Base-by-base conservation (phyloP, 2,329 filamentous ascomycete genomes). In the Fusarium coicis region DNA sequence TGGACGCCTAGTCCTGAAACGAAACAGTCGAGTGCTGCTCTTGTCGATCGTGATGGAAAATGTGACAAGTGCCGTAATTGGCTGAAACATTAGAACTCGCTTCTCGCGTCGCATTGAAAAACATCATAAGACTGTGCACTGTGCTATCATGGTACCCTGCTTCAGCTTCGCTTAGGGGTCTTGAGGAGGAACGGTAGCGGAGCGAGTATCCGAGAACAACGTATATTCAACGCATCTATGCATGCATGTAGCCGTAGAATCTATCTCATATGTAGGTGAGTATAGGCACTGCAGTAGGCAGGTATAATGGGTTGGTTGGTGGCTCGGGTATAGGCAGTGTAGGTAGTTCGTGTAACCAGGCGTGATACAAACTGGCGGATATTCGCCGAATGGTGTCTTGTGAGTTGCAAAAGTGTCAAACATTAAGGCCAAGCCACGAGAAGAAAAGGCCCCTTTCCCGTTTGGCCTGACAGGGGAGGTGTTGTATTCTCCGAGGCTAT, bases 41-140 rank as follows among this genome's bases (percentile, higher is more conserved):
- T 52, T 75, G 73, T 70, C 70, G 70, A 75, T 75, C 73, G 63
- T 66, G 66, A 75, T 71, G 61, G 61, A 72, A 58, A 50, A 60
- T 36, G n/a, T 57, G 43, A 40, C 49, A 74, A 73, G 59, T 74
- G 68, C 72, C 71, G 71, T 74, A 72, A 74, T 74, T 74, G 72
- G 72, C 44, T 67, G 52, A 30, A 44, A 46, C 49, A 16, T 40
- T 54, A 44, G 36, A 57, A 32, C 36, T 69, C 50, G 65, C 47
- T 74, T 65, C 42, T 50, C 49, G 52, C 42, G 67, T 56, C 44
- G 34, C 59, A 46, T 57, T 60, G 54, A 58, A 55, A 54, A 37
- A 50, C 14, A 57, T 57, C 57, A 46, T 60, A 40, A 68, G 55
- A 68, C 37, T 49, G n/a, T 54, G 46, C 52, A 62, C 60, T 43